Conservation (phyloP, 306 rosid species). For the Potentilla sterilis region DNA sequence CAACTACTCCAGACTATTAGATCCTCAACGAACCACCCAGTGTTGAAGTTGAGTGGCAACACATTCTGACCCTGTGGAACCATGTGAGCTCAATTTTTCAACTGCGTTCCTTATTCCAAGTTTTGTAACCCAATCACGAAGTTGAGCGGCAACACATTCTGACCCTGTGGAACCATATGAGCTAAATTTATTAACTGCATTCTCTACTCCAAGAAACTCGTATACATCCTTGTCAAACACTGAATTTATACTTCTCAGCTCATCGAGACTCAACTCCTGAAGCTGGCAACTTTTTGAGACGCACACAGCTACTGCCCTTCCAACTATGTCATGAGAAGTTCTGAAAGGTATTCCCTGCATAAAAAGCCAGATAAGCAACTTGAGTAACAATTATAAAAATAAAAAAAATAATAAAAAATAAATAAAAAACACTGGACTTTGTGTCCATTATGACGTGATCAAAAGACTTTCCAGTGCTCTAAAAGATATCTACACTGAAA, state of each 20-base stretch:
- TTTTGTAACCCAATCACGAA: slow-evolving; percentile 57
- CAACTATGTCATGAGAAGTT: slow-evolving; percentile 90
- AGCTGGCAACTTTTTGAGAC: slow-evolving; percentile 65
- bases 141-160: slow-evolving; percentile 72
- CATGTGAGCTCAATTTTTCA: slow-evolving; percentile 77
- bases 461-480: neutral
- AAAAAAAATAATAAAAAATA: no score
- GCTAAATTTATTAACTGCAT: slow-evolving; percentile 67
- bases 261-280: slow-evolving; percentile 63
- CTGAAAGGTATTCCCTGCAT: slow-evolving; percentile 87
- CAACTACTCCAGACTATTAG: neutral
- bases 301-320: slow-evolving; percentile 77
- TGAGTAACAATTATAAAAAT: slow-evolving; percentile 7
- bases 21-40: slow-evolving; percentile 37
- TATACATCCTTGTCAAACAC: slow-evolving; percentile 75
- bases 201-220: slow-evolving; percentile 83
- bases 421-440: neutral
- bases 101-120: slow-evolving; percentile 80
- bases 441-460: no score
- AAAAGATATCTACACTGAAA: neutral
- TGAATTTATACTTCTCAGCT: slow-evolving; percentile 56
- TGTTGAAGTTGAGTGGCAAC: slow-evolving; percentile 64
- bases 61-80: slow-evolving; percentile 86
- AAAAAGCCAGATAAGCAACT: slow-evolving; percentile 17
- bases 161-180: slow-evolving; percentile 95